phyloP scores from a whole-genome alignment of 2,329 filamentous ascomycete genomes.

The Cadophora gregata region DNA sequence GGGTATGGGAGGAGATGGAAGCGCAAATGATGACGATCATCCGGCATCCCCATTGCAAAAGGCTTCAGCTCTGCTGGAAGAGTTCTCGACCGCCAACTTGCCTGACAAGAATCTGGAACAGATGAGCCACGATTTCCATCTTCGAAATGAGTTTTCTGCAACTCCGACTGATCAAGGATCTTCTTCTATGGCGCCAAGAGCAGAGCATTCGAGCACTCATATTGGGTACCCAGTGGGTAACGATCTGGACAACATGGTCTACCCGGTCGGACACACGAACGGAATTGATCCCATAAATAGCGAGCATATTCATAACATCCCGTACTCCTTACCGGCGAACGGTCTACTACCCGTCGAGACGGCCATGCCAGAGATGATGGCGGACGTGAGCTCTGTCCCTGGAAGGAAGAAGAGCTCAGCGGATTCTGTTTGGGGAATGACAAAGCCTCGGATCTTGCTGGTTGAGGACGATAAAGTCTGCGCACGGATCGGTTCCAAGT shows the following conservation, averaged over 20 bases:
- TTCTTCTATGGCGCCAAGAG: conserved; percentile 46
- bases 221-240: conserved; percentile 52
- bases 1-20: conserved; percentile 46
- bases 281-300: conserved; percentile 95
- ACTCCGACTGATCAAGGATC: conserved; percentile 41
- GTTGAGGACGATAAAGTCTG: conserved; percentile 83
- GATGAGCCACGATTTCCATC: conserved; percentile 53
- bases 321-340: conserved; percentile 78
- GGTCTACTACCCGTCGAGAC: conserved; percentile 51
- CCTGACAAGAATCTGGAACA: conserved; percentile 70
- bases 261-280: conserved; percentile 87
- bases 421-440: conserved; percentile 61
- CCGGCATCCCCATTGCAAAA: conserved; percentile 72
- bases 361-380: conserved; percentile 52
- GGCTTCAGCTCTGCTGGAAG: conserved; percentile 68
- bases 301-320: conserved; percentile 93
- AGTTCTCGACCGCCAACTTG: conserved; percentile 69
- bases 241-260: conserved; percentile 77
- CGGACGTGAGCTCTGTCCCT: conserved; percentile 49
- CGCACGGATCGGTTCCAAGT: conserved; percentile 71
- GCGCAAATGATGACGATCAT: conserved; percentile 56
- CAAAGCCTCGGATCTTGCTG: conserved; percentile 80
- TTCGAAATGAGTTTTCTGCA: conserved; percentile 43
- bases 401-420: conserved; percentile 44
- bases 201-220: conserved; percentile 52